These are phyloP conservation scores for Colletotrichum endophyticum DNA, from an alignment of 2,329 filamentous ascomycete species.

Conservation along the genomic window DNA sequence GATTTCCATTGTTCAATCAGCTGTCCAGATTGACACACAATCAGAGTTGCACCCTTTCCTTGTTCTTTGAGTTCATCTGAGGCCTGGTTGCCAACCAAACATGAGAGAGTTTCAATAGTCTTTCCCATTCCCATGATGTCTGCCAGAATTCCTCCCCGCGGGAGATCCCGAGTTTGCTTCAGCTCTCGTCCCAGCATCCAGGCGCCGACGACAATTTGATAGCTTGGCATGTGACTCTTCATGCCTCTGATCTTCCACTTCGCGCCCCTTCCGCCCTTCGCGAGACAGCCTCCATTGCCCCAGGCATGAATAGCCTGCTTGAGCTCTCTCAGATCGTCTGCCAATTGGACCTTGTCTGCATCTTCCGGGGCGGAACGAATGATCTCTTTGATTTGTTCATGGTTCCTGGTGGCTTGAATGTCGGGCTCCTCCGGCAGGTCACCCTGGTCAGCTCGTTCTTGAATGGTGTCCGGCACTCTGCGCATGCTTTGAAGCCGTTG, in stretches of 20 bases:
- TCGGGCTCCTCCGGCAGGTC: background rate
- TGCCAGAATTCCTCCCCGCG: conserved; percentile 59
- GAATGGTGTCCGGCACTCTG: background rate
- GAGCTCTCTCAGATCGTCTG: background rate
- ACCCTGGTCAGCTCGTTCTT: background rate
- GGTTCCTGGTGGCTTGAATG: background rate
- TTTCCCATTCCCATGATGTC: conserved; percentile 72
- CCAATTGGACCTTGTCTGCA: background rate
- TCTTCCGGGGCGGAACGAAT: background rate
- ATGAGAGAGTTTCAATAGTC: conserved; percentile 54
- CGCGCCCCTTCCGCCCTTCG: background rate
- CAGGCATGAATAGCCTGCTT: background rate
- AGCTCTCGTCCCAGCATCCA: conserved; percentile 62
- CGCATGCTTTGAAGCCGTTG: no score
- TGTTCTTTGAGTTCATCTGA: conserved; percentile 35
- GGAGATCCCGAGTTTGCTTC: conserved; percentile 5
- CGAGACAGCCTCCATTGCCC: background rate
- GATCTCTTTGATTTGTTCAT: no score
- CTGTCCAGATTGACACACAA: conserved; percentile 30
- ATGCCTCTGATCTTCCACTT: background rate
- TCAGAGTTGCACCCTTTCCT: conserved; percentile 40
- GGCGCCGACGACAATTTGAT: conserved; percentile 55
- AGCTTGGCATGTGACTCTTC: conserved; percentile 19
- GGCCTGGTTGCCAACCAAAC: conserved; percentile 41
- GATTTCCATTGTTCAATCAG: conserved; percentile 31